Conservation (phyloP, 2,329 filamentous ascomycete species). For the Xylaria sp. region DNA sequence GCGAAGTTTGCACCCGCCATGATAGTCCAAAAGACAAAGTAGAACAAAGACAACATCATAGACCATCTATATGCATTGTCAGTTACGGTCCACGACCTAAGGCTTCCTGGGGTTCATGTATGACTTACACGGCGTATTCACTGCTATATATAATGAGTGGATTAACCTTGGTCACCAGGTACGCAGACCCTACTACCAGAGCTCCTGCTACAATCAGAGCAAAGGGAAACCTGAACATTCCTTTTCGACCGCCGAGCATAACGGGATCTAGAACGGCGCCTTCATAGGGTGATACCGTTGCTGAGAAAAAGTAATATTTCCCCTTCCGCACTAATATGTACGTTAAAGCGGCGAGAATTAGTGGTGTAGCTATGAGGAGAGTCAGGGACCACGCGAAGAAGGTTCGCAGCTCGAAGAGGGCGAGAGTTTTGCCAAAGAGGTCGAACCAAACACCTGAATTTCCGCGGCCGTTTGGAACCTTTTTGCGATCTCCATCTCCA, state of each 20-base stretch:
- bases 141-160: constrained; percentile 91
- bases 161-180: constrained; percentile 81
- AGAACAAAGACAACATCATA: constrained; percentile 83
- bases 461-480: constrained; percentile 69
- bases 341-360: constrained; percentile 72
- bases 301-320: constrained; percentile 88
- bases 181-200: constrained; percentile 73
- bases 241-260: constrained; percentile 75
- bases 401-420: constrained; percentile 77
- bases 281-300: constrained; percentile 60
- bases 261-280: constrained; percentile 67
- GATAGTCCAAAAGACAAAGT: constrained; percentile 82
- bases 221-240: constrained; percentile 83
- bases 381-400: constrained; percentile 89
- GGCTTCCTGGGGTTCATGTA: neutral
- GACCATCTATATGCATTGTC: constrained; percentile 60
- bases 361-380: constrained; percentile 77
- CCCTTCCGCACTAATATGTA: constrained; percentile 72
- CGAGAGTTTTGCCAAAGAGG: constrained; percentile 80
- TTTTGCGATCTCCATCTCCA: constrained; percentile 60
- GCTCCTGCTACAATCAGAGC: constrained; percentile 71
- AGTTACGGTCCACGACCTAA: constrained; percentile 4
- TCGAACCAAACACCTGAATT: constrained; percentile 91
- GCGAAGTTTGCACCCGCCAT: constrained; percentile 71
- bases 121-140: constrained; percentile 70